A percentile compares a stretch with the other conserved stretches of the same genome.
Evolutionary conservation across 768 basidiomycete species (phyloP).

Genomic region (Neoboletus brunneissimus): DNA sequence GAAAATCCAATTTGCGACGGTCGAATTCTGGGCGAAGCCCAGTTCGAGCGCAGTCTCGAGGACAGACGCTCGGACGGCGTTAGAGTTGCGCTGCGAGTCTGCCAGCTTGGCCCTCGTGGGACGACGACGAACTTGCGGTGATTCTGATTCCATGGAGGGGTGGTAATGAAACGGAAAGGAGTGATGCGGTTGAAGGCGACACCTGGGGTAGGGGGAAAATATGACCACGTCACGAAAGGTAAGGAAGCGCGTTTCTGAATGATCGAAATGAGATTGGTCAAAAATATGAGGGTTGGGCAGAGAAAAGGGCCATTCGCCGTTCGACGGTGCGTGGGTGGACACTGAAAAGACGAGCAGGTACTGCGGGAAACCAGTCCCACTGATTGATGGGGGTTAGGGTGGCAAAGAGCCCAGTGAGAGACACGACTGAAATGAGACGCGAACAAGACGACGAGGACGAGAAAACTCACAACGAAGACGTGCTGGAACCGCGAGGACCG

Average conservation of each 20-base stretch:
- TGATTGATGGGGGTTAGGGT: not conserved
- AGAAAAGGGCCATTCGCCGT: conserved; percentile 26
- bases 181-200: conserved; percentile 3
- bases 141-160: conserved; percentile 22
- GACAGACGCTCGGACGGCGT: conserved; percentile 65
- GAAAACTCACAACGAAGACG: conserved; percentile 10
- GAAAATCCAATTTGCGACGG: conserved; percentile 73
- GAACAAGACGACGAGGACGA: not conserved
- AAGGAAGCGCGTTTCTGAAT: conserved; percentile 6
- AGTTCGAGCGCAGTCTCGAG: conserved; percentile 70
- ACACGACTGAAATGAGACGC: not conserved
- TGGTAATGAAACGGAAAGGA: conserved; percentile 19
- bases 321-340: conserved; percentile 3
- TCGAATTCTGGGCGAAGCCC: conserved; percentile 55
- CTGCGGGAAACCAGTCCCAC: conserved; percentile 21
- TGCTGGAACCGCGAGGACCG: conserved; percentile 5
- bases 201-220: conserved; percentile 1
- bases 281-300: conserved; percentile 1
- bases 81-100: conserved; percentile 45
- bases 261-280: conserved; percentile 17
- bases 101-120: conserved; percentile 23
- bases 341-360: conserved; percentile 3
- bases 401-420: not conserved
- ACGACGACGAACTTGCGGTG: conserved; percentile 25
- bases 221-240: not conserved